Evolutionary conservation across 2,329 filamentous ascomycete species (phyloP).

Genomic region (Arthrinium puccinioides): DNA sequence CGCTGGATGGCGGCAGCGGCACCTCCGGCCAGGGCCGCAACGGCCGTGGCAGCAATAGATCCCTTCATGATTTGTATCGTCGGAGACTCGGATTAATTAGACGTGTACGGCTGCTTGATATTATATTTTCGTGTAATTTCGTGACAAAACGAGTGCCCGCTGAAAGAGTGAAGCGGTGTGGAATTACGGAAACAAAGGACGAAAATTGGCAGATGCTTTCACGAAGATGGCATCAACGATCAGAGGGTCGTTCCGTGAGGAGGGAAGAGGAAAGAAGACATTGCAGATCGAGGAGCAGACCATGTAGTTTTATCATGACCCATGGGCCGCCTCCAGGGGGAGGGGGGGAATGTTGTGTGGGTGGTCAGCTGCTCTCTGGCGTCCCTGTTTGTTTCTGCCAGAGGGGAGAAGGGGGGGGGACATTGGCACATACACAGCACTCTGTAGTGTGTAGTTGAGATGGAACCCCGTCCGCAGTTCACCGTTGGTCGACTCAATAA

Average conservation of each 20-base stretch:
- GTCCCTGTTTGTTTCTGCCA: too few relatives aligned
- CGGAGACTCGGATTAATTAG: slow-evolving; percentile 12
- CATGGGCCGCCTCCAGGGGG: not conserved
- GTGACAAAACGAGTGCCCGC: slow-evolving; percentile 81
- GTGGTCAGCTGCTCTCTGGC: too few relatives aligned
- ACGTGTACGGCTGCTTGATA: slow-evolving; percentile 11
- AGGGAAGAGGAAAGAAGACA: slow-evolving; percentile 29
- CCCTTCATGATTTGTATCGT: slow-evolving; percentile 62
- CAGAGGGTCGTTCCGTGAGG: slow-evolving; percentile 36
- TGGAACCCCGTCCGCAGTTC: too few relatives aligned
- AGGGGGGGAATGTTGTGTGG: not conserved
- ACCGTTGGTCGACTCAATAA: too few relatives aligned
- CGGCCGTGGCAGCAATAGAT: slow-evolving; percentile 57
- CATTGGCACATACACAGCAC: slow-evolving; percentile 8
- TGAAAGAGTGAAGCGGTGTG: slow-evolving; percentile 80
- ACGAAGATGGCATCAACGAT: slow-evolving; percentile 47
- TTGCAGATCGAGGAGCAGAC: slow-evolving; percentile 26
- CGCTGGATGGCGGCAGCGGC: slow-evolving; percentile 52
- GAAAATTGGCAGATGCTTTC: slow-evolving; percentile 40
- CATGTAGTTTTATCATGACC: slow-evolving; percentile 33
- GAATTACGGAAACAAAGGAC: slow-evolving; percentile 39
- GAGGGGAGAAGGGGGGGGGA: too few relatives aligned
- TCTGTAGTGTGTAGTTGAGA: not conserved
- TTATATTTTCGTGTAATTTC: slow-evolving; percentile 20
- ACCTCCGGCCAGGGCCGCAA: slow-evolving; percentile 52